Conservation (phyloP, 2,329 filamentous ascomycete species). For the Pseudocercospora fijiensis region DNA sequence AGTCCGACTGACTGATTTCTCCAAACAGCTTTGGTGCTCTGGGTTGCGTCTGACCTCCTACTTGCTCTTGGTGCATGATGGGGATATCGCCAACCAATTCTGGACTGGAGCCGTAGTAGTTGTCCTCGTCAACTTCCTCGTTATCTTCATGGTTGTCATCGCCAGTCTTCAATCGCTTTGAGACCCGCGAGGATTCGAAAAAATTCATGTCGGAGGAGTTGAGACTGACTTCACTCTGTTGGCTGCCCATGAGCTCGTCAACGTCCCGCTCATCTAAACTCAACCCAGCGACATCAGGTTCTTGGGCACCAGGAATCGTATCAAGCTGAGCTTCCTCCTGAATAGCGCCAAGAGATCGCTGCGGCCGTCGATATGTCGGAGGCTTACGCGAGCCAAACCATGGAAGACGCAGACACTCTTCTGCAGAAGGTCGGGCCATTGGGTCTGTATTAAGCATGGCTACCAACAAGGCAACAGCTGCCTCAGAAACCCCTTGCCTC, state of each 20-base stretch:
- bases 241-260: conserved; percentile 21
- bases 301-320: conserved; percentile 49
- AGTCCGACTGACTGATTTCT: conserved; percentile 57
- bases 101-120: conserved; percentile 39
- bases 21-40: conserved; percentile 54
- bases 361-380: conserved; percentile 26
- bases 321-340: conserved; percentile 60
- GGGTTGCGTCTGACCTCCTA: conserved; percentile 9
- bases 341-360: conserved; percentile 42
- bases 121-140: conserved; percentile 36
- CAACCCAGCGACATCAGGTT: conserved; percentile 60
- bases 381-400: conserved; percentile 62
- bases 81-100: conserved; percentile 40
- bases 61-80: conserved; percentile 26
- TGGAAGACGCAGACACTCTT: conserved; percentile 65
- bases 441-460: conserved; percentile 83
- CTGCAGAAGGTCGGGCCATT: conserved; percentile 70
- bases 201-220: conserved; percentile 41
- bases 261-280: conserved; percentile 54
- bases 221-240: conserved; percentile 35
- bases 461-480: conserved; percentile 70
- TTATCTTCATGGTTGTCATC: conserved; percentile 40
- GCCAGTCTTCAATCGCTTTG: conserved; percentile 48
- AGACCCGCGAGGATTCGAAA: conserved; percentile 41
- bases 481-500: conserved; percentile 58